These are phyloP conservation scores for Scenedesmus sp. DNA, from an alignment of 163 green algal genomes.

Conservation along the genomic window DNA sequence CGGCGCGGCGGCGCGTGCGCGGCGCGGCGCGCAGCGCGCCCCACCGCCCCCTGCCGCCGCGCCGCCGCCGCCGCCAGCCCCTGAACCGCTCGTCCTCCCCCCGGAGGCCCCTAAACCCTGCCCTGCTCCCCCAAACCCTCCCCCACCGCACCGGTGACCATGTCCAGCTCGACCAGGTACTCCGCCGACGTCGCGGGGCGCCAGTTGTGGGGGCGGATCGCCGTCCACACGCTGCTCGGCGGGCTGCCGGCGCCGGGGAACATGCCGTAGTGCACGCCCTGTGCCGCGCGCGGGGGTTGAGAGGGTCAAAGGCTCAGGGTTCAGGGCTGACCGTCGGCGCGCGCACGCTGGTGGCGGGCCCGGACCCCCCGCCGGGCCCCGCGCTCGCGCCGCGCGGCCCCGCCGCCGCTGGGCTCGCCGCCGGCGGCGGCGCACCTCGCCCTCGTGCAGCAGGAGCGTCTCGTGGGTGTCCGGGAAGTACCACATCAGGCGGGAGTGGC, in stretches of 20 bases:
- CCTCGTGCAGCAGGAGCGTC: constrained; percentile 66
- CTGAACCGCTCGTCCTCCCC: no score
- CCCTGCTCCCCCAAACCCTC: neutral
- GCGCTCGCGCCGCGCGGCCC: no score
- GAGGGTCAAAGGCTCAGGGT: no score
- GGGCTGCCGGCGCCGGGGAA: constrained; percentile 59
- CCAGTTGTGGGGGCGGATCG: constrained; percentile 78
- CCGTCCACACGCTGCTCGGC: constrained; percentile 62
- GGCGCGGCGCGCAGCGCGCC: neutral
- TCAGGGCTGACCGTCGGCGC: neutral
- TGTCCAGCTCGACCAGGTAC: constrained; percentile 66
- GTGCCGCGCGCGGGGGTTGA: no score
- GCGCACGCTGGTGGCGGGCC: neutral
- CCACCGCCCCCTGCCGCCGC: no score
- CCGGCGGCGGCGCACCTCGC: constrained; percentile 57
- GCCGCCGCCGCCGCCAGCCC: no score
- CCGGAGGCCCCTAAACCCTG: no score
- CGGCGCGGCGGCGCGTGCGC: neutral
- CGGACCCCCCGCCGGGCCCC: no score
- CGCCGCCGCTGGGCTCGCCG: neutral
- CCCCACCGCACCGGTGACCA: constrained; percentile 50
- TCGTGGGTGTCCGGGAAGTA: constrained; percentile 60
- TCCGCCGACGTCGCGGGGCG: constrained; percentile 58
- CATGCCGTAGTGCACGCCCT: constrained; percentile 70
- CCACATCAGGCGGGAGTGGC: constrained; percentile 53